Base-by-base conservation (phyloP, 2,329 filamentous ascomycete species). In the Aureobasidium sp. region DNA sequence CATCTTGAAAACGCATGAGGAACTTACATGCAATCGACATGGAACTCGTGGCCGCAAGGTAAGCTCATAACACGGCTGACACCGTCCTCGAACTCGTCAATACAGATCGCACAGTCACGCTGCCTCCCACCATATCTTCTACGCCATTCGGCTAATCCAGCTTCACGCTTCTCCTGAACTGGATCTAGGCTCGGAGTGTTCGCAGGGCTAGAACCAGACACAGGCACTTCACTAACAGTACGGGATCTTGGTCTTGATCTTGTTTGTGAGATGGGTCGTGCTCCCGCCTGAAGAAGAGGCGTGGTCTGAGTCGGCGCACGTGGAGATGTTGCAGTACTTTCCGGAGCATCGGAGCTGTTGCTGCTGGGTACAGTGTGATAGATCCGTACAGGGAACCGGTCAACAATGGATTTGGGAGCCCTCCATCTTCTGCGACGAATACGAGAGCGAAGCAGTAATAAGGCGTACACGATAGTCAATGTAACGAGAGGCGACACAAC, bases 21-120 rank as follows among this genome's bases (percentile, higher is more conserved):
- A 61, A 88, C 92, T 87, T 78, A 96, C 92, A 99, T 97, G 92
- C 94, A 99, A 72, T 96, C 92, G 32, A 82, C 93, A 74, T 99
- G 94, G 75, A 97, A 99, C 71, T 99, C 94, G 73, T 99, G 94
- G 39, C 94, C 94, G 75, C 94, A 99, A 9, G 94, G 94, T 63
- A 99, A 78, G 71, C 92, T 95, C 94, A 99, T 99, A 43, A 99
- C 93, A 70, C 86, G 85, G 73, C 92, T 96, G 69, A 97, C 87
- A 43, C 94, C 94, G 74, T 97, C 92, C 26, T 96, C 81, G 71
- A 97, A 99, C 72, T 99, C 94, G 72, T 99, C 94, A 37, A 99
- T 78, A 70, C 94, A 99, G 2, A 99, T 93, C 13, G 97, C 93
- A 72, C 94, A 99, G 74, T 99, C 94, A 9, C 91, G 85, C 72